Conservation (phyloP, 2,329 filamentous ascomycete species). For the Penicillium palitans region DNA sequence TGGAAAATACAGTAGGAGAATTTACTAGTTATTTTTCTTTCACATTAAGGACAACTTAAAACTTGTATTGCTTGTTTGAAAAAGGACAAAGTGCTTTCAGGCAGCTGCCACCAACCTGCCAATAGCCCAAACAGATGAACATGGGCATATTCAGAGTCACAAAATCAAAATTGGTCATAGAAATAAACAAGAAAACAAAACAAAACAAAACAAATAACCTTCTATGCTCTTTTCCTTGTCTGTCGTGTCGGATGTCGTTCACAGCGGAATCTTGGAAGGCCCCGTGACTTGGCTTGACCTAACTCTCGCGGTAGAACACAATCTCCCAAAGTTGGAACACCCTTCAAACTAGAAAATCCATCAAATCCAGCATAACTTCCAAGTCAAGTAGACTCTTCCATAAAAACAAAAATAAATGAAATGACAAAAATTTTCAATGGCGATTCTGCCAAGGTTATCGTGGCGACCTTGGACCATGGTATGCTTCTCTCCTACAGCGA, state of each 20-base stretch:
- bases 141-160: too few relatives aligned
- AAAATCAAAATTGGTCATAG: neutral
- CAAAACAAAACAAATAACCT: neutral
- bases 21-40: neutral
- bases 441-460: too few relatives aligned
- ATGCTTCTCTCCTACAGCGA: neutral
- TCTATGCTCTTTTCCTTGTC: neutral
- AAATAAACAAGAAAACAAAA: neutral
- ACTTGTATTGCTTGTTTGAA: neutral
- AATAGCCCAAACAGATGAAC: too few relatives aligned
- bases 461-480: neutral
- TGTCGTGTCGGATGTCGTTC: neutral
- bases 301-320: neutral
- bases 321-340: neutral
- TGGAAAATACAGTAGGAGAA: neutral
- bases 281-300: constrained; percentile 5
- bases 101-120: neutral
- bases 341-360: neutral
- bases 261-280: neutral
- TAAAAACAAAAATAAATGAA: neutral
- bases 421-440: too few relatives aligned
- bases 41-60: neutral
- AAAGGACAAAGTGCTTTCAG: neutral
- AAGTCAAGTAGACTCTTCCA: neutral
- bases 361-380: neutral